A percentile compares a stretch with the other conserved stretches of the same genome.
These are phyloP conservation scores for Candida dajiaensis DNA, from an alignment of 805 yeast species.

Conservation along the genomic window DNA sequence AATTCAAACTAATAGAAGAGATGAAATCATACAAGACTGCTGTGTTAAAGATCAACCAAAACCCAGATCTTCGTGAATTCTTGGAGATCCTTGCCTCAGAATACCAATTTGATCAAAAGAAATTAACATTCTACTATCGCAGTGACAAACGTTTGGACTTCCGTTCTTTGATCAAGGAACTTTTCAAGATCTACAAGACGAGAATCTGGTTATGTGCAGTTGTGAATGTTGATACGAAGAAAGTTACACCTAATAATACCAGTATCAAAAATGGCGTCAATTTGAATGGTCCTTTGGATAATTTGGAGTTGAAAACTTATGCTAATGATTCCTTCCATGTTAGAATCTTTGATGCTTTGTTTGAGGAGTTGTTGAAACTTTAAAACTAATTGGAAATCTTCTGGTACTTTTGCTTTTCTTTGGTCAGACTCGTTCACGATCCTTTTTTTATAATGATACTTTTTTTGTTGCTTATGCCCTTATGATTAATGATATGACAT, in stretches of 20 bases:
- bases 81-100: conserved; percentile 68
- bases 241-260: neutral
- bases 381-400: neutral
- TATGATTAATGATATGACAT: neutral
- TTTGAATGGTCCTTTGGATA: conserved; percentile 11
- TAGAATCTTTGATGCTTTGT: conserved; percentile 13
- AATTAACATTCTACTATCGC: conserved; percentile 64
- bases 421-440: too few species aligned
- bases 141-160: conserved; percentile 67
- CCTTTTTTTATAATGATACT: neutral
- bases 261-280: conserved; percentile 5
- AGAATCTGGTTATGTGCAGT: conserved; percentile 80
- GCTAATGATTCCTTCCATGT: conserved; percentile 23
- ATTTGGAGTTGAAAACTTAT: conserved; percentile 7
- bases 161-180: conserved; percentile 64
- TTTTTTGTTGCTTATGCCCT: neutral
- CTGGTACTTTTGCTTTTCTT: too few species aligned
- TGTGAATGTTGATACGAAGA: conserved; percentile 3
- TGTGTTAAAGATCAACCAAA: conserved; percentile 40
- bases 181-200: conserved; percentile 71
- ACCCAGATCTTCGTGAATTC: conserved; percentile 33
- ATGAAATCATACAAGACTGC: conserved; percentile 66
- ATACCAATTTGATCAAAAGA: conserved; percentile 77
- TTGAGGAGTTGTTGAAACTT: conserved; percentile 7
- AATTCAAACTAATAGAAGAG: conserved; percentile 64